phyloP scores from a whole-genome alignment of 1,139 yeast species.

The Tardiomyces blankii region DNA sequence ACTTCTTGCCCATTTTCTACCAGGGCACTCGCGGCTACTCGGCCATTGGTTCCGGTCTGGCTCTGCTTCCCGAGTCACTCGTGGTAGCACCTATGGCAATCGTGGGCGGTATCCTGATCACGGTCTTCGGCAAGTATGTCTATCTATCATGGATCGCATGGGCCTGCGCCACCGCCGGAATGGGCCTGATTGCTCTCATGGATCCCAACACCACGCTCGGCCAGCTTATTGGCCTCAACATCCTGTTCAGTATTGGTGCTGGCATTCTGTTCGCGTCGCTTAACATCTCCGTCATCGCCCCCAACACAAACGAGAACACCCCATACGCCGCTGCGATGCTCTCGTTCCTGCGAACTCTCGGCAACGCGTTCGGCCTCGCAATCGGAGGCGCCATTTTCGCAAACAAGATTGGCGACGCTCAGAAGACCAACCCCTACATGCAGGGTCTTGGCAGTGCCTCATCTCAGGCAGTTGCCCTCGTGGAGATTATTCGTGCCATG shows the following conservation, averaged over 20 bases:
- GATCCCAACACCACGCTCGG: constrained; percentile 29
- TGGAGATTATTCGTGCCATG: constrained; percentile 10
- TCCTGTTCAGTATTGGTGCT: constrained; percentile 42
- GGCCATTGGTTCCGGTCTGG: constrained; percentile 45
- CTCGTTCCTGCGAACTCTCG: constrained; percentile 38
- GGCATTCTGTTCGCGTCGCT: constrained; percentile 35
- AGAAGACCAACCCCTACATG: constrained; percentile 7
- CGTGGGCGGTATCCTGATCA: constrained; percentile 35
- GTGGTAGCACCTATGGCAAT: constrained; percentile 40
- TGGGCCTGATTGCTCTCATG: constrained; percentile 38
- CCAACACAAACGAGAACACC: constrained; percentile 39
- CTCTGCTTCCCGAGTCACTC: constrained; percentile 43
- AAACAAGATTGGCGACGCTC: constrained; percentile 12
- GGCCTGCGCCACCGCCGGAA: constrained; percentile 38
- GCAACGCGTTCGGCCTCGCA: constrained; percentile 41
- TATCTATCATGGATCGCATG: constrained; percentile 32
- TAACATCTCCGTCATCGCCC: constrained; percentile 41
- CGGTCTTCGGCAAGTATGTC: constrained; percentile 28
- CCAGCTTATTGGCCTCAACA: constrained; percentile 40
- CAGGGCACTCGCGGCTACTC: constrained; percentile 37
- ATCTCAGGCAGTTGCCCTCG: constrained; percentile 14
- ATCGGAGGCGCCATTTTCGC: constrained; percentile 40
- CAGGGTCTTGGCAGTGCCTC: constrained; percentile 5
- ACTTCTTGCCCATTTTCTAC: constrained; percentile 43
- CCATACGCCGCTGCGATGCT: constrained; percentile 41